Conservation (phyloP, 1,284 basidiomycete species). For the Phaffia rhodozyma region DNA sequence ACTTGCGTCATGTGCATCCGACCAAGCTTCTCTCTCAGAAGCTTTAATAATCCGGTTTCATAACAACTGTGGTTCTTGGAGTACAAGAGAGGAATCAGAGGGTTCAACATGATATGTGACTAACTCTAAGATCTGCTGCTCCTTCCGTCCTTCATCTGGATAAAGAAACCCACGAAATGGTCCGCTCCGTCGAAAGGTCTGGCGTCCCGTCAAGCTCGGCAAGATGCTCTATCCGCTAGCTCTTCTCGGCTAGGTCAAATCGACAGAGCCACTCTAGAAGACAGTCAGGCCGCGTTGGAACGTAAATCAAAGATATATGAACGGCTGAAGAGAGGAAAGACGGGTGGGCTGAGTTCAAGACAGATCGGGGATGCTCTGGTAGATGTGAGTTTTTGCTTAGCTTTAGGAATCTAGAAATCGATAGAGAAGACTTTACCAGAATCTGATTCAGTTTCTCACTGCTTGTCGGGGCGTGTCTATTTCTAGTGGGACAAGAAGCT, state of each 20-base stretch:
- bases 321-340: slow-evolving; percentile 64
- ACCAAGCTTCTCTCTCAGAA: neutral
- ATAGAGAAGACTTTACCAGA: slow-evolving; percentile 1
- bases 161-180: slow-evolving; percentile 15
- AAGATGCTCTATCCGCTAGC: neutral
- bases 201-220: slow-evolving; percentile 5
- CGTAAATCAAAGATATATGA: slow-evolving; percentile 45
- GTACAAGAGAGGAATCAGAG: too few relatives aligned
- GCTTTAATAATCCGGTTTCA: neutral
- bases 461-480: neutral
- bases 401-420: neutral
- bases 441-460: neutral
- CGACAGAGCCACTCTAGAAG: slow-evolving; percentile 7
- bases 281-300: slow-evolving; percentile 11
- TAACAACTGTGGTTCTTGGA: too few relatives aligned
- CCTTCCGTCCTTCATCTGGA: neutral
- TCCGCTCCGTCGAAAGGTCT: slow-evolving; percentile 11
- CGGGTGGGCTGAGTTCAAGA: slow-evolving; percentile 61
- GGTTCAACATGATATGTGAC: neutral
- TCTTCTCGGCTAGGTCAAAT: slow-evolving; percentile 7
- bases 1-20: neutral
- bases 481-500: slow-evolving; percentile 59
- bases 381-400: slow-evolving; percentile 52
- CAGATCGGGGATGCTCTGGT: slow-evolving; percentile 65
- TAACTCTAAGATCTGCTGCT: neutral